These are phyloP conservation scores for Alternaria alternata DNA, from an alignment of 2,329 filamentous ascomycete species.

Conservation along the genomic window DNA sequence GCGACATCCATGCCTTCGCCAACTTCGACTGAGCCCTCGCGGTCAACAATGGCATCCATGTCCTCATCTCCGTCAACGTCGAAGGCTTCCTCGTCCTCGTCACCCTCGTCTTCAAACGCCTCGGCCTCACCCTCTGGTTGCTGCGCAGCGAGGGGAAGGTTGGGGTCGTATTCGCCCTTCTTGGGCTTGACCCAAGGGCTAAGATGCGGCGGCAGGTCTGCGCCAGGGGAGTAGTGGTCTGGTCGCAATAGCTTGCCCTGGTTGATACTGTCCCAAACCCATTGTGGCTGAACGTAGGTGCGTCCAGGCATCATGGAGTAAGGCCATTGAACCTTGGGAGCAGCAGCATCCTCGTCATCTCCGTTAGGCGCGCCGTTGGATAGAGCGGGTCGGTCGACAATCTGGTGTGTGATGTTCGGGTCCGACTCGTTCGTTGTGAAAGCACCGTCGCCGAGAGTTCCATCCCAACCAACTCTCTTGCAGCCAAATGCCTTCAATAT, in stretches of 20 bases:
- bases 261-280: conserved; percentile 98
- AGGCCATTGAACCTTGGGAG: conserved; percentile 56
- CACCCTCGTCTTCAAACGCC: conserved; percentile 66
- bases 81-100: conserved; percentile 52
- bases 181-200: conserved; percentile 93
- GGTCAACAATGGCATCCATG: conserved; percentile 44
- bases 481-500: conserved; percentile 93
- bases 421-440: conserved; percentile 91
- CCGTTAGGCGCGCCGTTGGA: conserved; percentile 53
- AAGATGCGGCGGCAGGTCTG: conserved; percentile 88
- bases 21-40: conserved; percentile 56
- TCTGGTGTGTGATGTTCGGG: conserved; percentile 90
- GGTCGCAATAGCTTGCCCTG: conserved; percentile 86
- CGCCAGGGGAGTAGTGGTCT: conserved; percentile 88
- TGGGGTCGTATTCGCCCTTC: conserved; percentile 91
- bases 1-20: conserved; percentile 59
- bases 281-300: conserved; percentile 94
- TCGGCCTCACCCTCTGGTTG: conserved; percentile 87
- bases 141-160: conserved; percentile 82
- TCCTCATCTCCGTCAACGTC: conserved; percentile 46
- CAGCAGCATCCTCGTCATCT: conserved; percentile 54
- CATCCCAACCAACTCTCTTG: conserved; percentile 94
- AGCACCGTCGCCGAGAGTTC: conserved; percentile 86
- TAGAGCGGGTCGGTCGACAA: conserved; percentile 87
- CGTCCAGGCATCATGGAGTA: conserved; percentile 87